Percentiles rank a stretch among this genome's conserved stretches.
phyloP scores from a whole-genome alignment of 805 yeast genomes.

The Pichia cephalocereana region DNA sequence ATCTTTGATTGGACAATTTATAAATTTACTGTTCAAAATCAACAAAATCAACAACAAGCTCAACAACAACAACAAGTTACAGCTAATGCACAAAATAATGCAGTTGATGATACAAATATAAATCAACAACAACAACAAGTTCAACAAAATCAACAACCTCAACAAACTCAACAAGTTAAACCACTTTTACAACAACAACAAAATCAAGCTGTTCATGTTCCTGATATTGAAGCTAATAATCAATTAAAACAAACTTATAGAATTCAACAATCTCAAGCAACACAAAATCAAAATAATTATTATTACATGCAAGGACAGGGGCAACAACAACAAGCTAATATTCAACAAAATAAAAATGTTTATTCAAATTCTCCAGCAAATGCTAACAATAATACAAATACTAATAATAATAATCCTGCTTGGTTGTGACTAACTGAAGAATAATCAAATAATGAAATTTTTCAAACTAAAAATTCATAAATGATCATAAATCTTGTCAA shows the following conservation, averaged over 20 bases:
- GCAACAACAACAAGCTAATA: constrained; percentile 10
- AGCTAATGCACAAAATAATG: too few species aligned
- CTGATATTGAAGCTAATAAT: constrained; percentile 19
- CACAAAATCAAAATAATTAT: constrained; percentile 12
- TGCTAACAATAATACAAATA: constrained; percentile 6
- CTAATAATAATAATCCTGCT: constrained; percentile 18
- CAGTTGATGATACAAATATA: background rate
- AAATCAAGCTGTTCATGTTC: constrained; percentile 24
- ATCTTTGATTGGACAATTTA: constrained; percentile 95
- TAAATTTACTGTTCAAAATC: constrained; percentile 57
- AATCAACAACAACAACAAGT: constrained; percentile 23
- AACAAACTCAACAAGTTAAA: constrained; percentile 10
- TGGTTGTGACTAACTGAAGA: constrained; percentile 17
- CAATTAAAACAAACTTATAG: constrained; percentile 8
- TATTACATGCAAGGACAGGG: constrained; percentile 13
- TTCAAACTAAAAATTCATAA: background rate
- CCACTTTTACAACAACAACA: constrained; percentile 25
- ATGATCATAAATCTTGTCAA: too few species aligned
- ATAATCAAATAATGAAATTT: background rate
- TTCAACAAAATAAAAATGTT: background rate
- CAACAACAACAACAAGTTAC: constrained; percentile 8
- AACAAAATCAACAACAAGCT: constrained; percentile 25
- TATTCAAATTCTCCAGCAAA: constrained; percentile 13
- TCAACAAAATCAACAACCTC: constrained; percentile 30
- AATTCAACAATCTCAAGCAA: constrained; percentile 14